phyloP scores from a whole-genome alignment of 192 early-diverging fungal species.

The Backusella westeae region DNA sequence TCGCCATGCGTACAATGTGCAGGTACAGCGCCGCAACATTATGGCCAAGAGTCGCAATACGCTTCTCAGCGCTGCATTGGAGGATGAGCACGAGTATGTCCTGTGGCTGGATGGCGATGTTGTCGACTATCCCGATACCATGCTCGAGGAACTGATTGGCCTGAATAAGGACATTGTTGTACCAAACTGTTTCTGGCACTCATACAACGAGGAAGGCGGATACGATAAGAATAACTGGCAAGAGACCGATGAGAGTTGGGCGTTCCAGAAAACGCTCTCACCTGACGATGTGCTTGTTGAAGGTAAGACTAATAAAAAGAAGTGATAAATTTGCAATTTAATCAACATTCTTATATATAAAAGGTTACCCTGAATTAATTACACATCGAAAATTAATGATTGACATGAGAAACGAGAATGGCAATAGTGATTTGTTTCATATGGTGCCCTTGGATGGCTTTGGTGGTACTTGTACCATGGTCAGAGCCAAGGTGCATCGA shows the following conservation, averaged over 20 bases:
- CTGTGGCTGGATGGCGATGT: conserved; percentile 74
- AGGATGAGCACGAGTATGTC: conserved; percentile 61
- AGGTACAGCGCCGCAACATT: conserved; percentile 52
- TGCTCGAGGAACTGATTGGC: conserved; percentile 58
- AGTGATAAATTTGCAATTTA: not conserved
- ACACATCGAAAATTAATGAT: conserved; percentile 45
- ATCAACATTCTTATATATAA: not conserved
- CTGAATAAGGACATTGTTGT: conserved; percentile 66
- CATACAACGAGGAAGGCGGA: conserved; percentile 43
- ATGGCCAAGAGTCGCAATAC: conserved; percentile 63
- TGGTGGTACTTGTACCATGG: conserved; percentile 64
- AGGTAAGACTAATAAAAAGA: conserved; percentile 29
- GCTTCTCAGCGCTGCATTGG: conserved; percentile 51
- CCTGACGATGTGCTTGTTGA: conserved; percentile 44
- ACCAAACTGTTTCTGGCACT: conserved; percentile 49
- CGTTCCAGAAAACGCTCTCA: conserved; percentile 37
- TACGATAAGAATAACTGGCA: conserved; percentile 72
- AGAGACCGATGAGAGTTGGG: conserved; percentile 56
- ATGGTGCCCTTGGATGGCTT: conserved; percentile 61
- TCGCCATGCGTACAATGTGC: conserved; percentile 56
- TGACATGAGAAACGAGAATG: conserved; percentile 32
- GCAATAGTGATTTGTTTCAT: conserved; percentile 31
- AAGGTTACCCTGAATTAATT: conserved; percentile 41
- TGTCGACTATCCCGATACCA: conserved; percentile 56
- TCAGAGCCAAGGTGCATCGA: conserved; percentile 63